phyloP scores from a whole-genome alignment of 139 green algal genomes.

The Penium margaritaceum region DNA sequence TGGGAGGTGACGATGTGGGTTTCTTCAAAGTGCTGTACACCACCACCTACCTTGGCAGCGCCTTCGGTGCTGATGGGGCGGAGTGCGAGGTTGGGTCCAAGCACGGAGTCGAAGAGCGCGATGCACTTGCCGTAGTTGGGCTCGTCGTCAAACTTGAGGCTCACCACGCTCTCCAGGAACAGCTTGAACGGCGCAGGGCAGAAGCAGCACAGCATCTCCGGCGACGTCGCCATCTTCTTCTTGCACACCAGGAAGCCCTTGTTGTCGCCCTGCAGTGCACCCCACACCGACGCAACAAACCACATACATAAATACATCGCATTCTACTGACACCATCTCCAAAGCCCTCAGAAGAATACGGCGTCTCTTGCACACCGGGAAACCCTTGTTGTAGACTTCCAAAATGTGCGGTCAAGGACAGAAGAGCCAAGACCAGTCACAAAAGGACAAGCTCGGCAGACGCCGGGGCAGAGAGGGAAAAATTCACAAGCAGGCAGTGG shows the following conservation, averaged over 20 bases:
- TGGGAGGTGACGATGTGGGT: no score
- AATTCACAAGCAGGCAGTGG: no score
- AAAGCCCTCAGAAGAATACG: background rate
- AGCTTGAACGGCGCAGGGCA: conserved; percentile 82
- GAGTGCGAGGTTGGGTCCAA: conserved; percentile 58
- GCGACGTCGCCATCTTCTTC: conserved; percentile 97
- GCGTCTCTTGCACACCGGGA: background rate
- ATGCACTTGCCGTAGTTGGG: conserved; percentile 77
- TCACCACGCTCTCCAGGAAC: conserved; percentile 92
- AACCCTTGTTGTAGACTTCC: background rate
- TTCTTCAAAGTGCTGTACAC: no score
- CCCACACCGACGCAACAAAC: conserved; percentile 45
- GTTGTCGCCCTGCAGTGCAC: conserved; percentile 82
- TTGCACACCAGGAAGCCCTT: conserved; percentile 99
- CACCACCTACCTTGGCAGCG: conserved; percentile 12
- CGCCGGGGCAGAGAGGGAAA: background rate
- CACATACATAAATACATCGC: background rate
- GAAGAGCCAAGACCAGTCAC: background rate
- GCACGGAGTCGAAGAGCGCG: conserved; percentile 86
- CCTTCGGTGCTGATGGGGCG: conserved; percentile 77
- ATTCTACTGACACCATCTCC: no score
- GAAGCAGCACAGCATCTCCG: conserved; percentile 93
- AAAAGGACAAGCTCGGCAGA: background rate
- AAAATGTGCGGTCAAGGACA: no score
- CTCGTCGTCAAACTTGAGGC: conserved; percentile 97